Percentiles rank a stretch among this genome's conserved stretches.
These are phyloP conservation scores for Crithidia thermophila DNA, from an alignment of 208 protist genomes.

Conservation along the genomic window DNA sequence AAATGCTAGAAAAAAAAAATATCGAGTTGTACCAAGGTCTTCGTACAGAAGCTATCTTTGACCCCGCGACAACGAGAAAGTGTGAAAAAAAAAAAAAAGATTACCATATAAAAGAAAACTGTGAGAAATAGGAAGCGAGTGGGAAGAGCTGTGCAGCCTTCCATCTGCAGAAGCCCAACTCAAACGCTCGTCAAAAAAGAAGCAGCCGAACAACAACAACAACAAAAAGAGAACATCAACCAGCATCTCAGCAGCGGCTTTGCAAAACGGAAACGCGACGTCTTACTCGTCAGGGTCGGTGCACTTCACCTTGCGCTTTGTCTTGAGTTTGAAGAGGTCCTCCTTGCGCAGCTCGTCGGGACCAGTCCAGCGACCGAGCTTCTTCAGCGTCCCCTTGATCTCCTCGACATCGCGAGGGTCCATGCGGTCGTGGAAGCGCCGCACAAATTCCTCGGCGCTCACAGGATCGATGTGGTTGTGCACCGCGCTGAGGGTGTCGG, in stretches of 20 bases:
- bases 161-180: background rate
- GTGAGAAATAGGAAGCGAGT: background rate
- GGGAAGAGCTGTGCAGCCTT: background rate
- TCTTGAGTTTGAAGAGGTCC: conserved; percentile 81
- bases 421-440: conserved; percentile 84
- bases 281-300: conserved; percentile 58
- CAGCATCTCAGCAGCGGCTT: background rate
- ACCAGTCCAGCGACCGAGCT: conserved; percentile 76
- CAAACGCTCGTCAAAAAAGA: background rate
- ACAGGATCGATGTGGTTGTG: conserved; percentile 88
- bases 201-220: background rate
- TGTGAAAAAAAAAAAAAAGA: too few species aligned
- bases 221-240: background rate
- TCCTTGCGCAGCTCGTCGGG: conserved; percentile 69
- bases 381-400: conserved; percentile 67
- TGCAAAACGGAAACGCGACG: background rate
- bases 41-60: too few species aligned
- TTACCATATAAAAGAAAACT: too few species aligned
- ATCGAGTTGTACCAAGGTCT: too few species aligned
- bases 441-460: conserved; percentile 75
- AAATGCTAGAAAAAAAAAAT: too few species aligned
- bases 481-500: conserved; percentile 77
- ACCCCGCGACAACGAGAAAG: too few species aligned
- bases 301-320: conserved; percentile 75
- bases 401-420: conserved; percentile 66